Base-by-base conservation (phyloP, 257 asterid genomes). In the Solanum pennellii region DNA sequence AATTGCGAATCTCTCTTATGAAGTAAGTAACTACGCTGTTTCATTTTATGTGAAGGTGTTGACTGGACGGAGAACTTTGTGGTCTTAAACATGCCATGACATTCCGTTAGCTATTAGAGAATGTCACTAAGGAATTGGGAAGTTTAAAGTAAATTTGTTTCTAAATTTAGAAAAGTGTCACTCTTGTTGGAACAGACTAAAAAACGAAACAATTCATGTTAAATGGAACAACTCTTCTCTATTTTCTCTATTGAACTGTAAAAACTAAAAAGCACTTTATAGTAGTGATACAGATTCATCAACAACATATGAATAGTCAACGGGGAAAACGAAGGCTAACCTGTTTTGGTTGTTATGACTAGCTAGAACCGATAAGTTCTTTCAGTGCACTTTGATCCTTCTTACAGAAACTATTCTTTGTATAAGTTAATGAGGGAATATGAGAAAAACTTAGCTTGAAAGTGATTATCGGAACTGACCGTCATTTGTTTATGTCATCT, bases 1-100 rank as follows among this genome's bases (percentile, higher is more conserved):
- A 80, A 89, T 89, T 82, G 90, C 93, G 35, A 93, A 94, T 73
- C 92, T 96, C 90, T 91, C 91, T 60, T 96, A 95, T 84, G 83
- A 88, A 82, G 99, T 95, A 86, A 90, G 95, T 79, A 1, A 9
- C n/a, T 16, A 10, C 6, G 15, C 3, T 20, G n/a, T 71, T 71
- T 33, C 33, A 29, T 16, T 33, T 71, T 16, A 16, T 9, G 25
- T 33, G 44, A 71, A 71, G 44, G 12, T 71, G 44, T 71, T 13
- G 8, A 71, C 14, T 71, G n/a, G 44, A n/a, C 71, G 16, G 71
- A n/a, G 33, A 62, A 62, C 71, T 62, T 62, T 62, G 31, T 62
- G 29, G 16, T n/a, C 71, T 62, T n/a, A 62, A 62, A n/a, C 33
- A n/a, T 62, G 71, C 16, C 31, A n/a, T 62, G 71, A n/a, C 71